Conservation (phyloP, 2,329 filamentous ascomycete genomes). For the Lithohypha guttulata region DNA sequence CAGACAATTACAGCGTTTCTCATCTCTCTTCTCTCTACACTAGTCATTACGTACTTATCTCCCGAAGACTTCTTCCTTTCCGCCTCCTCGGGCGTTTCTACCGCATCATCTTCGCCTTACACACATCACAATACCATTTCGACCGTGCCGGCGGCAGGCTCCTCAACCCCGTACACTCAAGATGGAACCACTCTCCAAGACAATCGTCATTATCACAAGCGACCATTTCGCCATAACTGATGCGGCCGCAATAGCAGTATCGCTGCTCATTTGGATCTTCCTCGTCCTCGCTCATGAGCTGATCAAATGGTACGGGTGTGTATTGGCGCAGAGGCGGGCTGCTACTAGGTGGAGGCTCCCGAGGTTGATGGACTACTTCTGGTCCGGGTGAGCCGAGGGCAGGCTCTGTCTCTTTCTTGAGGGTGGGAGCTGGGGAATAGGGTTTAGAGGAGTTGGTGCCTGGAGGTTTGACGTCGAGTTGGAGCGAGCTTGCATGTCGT, state of each 20-base stretch:
- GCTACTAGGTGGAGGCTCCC: slow-evolving; percentile 33
- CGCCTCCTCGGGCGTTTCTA: not conserved
- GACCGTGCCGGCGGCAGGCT: slow-evolving; percentile 63
- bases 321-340: slow-evolving; percentile 23
- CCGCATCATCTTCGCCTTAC: slow-evolving; percentile 49
- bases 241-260: slow-evolving; percentile 70
- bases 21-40: no score
- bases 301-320: slow-evolving; percentile 9
- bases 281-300: slow-evolving; percentile 52
- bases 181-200: slow-evolving; percentile 70
- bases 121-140: slow-evolving; percentile 76
- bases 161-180: slow-evolving; percentile 69
- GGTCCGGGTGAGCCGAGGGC: slow-evolving; percentile 15
- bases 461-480: slow-evolving; percentile 22
- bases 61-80: no score
- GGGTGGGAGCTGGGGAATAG: not conserved
- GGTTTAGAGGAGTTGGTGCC: slow-evolving; percentile 32
- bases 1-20: no score
- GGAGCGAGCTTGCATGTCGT: not conserved
- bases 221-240: slow-evolving; percentile 78
- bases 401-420: slow-evolving; percentile 11
- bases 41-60: no score
- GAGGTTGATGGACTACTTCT: slow-evolving; percentile 24
- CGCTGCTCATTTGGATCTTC: slow-evolving; percentile 59
- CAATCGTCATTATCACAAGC: slow-evolving; percentile 66